Percentiles rank a stretch among this genome's conserved stretches.
These are phyloP conservation scores for Salvia rosmarinus DNA, from an alignment of 257 asterid genomes.

Conservation along the genomic window DNA sequence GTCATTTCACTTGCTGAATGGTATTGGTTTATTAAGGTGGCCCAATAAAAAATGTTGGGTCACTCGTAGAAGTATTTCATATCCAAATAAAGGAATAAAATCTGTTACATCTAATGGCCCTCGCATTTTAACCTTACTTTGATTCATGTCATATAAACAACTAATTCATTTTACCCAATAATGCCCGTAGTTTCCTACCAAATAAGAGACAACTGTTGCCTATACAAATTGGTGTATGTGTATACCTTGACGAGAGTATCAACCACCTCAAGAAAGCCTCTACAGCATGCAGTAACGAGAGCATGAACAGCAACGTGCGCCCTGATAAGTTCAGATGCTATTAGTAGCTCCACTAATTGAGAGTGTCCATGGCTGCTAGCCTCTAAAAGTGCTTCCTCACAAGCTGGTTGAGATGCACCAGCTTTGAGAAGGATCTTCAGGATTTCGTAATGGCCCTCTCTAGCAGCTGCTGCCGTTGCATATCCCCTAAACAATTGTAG, in stretches of 20 bases:
- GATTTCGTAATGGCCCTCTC: conserved; percentile 71
- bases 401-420: conserved; percentile 85
- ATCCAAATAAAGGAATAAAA: too few relatives aligned
- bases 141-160: background rate
- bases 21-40: too few relatives aligned
- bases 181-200: conserved; percentile 1
- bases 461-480: conserved; percentile 69
- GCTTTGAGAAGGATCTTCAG: conserved; percentile 70
- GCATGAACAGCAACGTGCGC: conserved; percentile 71
- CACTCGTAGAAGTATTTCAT: too few relatives aligned
- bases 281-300: conserved; percentile 72
- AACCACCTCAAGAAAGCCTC: conserved; percentile 69
- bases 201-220: conserved; percentile 9
- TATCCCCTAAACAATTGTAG: conserved; percentile 65
- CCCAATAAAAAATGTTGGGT: too few relatives aligned
- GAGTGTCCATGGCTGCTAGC: conserved; percentile 74
- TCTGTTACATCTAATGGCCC: too few relatives aligned
- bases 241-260: conserved; percentile 64
- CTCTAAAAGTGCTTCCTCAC: conserved; percentile 83
- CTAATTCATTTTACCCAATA: conserved; percentile 11
- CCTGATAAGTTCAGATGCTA: conserved; percentile 74
- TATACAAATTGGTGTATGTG: background rate
- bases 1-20: too few relatives aligned
- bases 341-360: conserved; percentile 57
- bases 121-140: background rate